A percentile compares a stretch with the other conserved stretches of the same genome.
phyloP scores from a whole-genome alignment of 2,329 filamentous ascomycete genomes.

The Verticillium alfalfae region DNA sequence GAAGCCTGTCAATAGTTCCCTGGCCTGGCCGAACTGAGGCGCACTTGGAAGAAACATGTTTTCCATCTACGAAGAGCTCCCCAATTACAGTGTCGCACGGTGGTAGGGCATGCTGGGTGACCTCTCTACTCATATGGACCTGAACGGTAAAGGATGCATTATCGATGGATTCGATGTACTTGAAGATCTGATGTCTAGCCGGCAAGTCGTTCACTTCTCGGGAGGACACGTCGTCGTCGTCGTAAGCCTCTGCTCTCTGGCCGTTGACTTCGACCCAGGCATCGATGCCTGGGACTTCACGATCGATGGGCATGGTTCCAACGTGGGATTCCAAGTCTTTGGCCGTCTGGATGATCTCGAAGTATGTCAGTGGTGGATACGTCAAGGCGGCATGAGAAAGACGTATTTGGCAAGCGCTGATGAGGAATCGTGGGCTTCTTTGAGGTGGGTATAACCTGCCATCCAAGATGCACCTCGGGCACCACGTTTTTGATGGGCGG shows the following conservation, averaged over 20 bases:
- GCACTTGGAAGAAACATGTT: background rate
- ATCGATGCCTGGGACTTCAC: conserved; percentile 14
- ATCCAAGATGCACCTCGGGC: too few relatives aligned
- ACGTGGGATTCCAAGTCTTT: background rate
- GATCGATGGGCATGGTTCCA: conserved; percentile 16
- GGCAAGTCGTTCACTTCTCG: background rate
- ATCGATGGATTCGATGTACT: conserved; percentile 15
- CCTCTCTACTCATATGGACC: background rate
- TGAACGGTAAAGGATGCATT: conserved; percentile 11
- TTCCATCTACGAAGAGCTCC: conserved; percentile 12
- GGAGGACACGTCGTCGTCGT: conserved; percentile 7
- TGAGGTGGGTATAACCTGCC: too few relatives aligned
- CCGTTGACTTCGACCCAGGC: conserved; percentile 15
- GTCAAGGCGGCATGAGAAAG: too few relatives aligned
- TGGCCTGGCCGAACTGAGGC: background rate
- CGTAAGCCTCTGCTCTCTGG: conserved; percentile 12
- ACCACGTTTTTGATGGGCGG: too few relatives aligned
- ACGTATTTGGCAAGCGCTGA: too few relatives aligned
- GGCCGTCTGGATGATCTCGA: too few relatives aligned
- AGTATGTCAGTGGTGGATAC: too few relatives aligned
- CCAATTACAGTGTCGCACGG: conserved; percentile 9
- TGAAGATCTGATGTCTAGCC: conserved; percentile 1
- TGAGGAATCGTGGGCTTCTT: too few relatives aligned
- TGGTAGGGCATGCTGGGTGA: background rate
- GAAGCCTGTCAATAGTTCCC: background rate